A percentile compares a stretch with the other conserved stretches of the same genome.
These are phyloP conservation scores for Dendrothele bispora DNA, from an alignment of 768 basidiomycete species.

Conservation along the genomic window DNA sequence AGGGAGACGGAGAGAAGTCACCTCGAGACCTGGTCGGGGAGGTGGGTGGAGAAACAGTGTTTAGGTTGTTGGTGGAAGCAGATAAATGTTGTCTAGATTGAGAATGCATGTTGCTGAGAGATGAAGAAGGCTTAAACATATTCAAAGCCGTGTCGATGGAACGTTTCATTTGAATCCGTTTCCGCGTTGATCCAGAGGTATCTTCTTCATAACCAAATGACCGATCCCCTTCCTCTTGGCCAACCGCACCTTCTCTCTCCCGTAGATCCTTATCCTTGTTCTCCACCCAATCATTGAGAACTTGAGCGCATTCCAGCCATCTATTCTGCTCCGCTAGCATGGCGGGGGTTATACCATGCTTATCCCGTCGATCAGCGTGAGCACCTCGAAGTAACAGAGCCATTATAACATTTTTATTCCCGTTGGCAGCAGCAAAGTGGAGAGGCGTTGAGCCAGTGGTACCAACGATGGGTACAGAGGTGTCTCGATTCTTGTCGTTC, in stretches of 20 bases:
- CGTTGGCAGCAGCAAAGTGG: constrained; percentile 96
- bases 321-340: constrained; percentile 79
- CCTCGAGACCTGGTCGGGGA: constrained; percentile 42
- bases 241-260: constrained; percentile 42
- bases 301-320: constrained; percentile 73
- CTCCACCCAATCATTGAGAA: constrained; percentile 65
- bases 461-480: constrained; percentile 71
- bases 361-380: constrained; percentile 78
- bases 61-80: constrained; percentile 3
- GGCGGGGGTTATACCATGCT: constrained; percentile 88
- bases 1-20: constrained; percentile 38
- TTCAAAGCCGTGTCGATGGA: constrained; percentile 76
- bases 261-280: constrained; percentile 64
- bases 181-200: constrained; percentile 34
- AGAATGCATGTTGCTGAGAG: constrained; percentile 32
- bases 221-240: constrained; percentile 23
- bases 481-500: constrained; percentile 63
- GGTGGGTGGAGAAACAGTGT: constrained; percentile 32
- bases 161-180: constrained; percentile 69
- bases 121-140: constrained; percentile 36
- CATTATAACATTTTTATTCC: constrained; percentile 75
- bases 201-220: constrained; percentile 19
- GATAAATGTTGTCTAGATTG: constrained; percentile 19
- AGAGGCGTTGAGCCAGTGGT: constrained; percentile 91
- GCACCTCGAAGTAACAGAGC: constrained; percentile 87